These are phyloP conservation scores for Onygenales sp. DNA, from an alignment of 2,329 filamentous ascomycete species.

Conservation along the genomic window DNA sequence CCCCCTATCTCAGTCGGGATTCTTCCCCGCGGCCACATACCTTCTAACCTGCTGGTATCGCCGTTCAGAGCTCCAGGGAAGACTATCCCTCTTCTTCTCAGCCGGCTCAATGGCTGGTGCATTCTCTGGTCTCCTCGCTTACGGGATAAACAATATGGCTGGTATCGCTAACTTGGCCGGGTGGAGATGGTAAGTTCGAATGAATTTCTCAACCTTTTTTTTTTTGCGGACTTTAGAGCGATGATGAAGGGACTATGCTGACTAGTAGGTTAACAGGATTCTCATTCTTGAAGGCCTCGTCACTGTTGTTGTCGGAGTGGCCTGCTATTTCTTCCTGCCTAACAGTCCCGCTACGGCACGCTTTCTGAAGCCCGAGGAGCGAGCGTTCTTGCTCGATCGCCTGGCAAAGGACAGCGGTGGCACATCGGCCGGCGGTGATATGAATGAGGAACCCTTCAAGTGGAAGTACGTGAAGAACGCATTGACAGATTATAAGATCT, in stretches of 20 bases:
- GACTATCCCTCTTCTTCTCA: constrained; percentile 17
- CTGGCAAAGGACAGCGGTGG: constrained; percentile 1
- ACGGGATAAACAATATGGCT: constrained; percentile 35
- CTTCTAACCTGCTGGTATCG: constrained; percentile 14
- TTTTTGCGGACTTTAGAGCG: too few species aligned
- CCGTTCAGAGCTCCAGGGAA: constrained; percentile 15
- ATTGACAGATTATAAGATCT: constrained; percentile 39
- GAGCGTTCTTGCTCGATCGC: background rate
- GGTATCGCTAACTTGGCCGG: constrained; percentile 29
- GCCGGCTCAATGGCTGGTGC: constrained; percentile 25
- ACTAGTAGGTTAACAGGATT: constrained; percentile 13
- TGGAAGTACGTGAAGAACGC: constrained; percentile 36
- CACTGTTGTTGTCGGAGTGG: constrained; percentile 40
- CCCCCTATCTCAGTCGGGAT: constrained; percentile 34
- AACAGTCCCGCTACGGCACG: constrained; percentile 48
- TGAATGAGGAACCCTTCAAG: constrained; percentile 22
- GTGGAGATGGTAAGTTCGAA: constrained; percentile 31
- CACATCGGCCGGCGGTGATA: background rate
- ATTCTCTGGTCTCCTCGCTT: constrained; percentile 41
- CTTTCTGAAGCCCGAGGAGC: constrained; percentile 2
- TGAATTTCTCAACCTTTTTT: too few species aligned
- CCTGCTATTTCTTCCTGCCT: constrained; percentile 51
- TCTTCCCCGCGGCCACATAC: constrained; percentile 26
- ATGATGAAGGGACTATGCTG: too few species aligned
- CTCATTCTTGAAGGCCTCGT: constrained; percentile 40